phyloP scores from a whole-genome alignment of 1,284 basidiomycete genomes.

The Phellinidium pouzarii region DNA sequence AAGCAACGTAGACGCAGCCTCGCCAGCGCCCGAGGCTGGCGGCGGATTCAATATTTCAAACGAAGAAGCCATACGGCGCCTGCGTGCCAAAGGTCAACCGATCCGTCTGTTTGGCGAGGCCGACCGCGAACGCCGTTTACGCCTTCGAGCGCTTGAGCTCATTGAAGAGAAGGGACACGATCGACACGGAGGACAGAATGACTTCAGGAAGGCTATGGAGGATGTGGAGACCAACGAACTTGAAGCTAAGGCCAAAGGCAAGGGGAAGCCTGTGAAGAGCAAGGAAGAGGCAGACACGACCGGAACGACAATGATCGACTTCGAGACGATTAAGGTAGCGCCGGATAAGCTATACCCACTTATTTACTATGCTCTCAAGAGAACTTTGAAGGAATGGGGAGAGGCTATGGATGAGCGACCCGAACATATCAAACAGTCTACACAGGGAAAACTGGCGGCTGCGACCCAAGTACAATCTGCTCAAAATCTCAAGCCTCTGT shows the following conservation, averaged over 20 bases:
- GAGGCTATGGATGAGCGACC: constrained; percentile 89
- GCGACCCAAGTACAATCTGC: constrained; percentile 95
- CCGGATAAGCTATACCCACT: constrained; percentile 96
- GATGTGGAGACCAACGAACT: constrained; percentile 84
- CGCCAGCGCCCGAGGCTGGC: constrained; percentile 46
- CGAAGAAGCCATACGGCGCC: constrained; percentile 83
- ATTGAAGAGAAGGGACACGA: constrained; percentile 84
- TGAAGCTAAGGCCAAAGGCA: constrained; percentile 53
- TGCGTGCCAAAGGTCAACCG: constrained; percentile 89
- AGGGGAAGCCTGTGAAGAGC: constrained; percentile 42
- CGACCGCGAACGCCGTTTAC: constrained; percentile 86
- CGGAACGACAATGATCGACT: constrained; percentile 58
- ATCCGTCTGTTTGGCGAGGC: constrained; percentile 93
- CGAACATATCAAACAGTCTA: constrained; percentile 76
- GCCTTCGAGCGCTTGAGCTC: constrained; percentile 88
- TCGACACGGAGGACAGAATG: constrained; percentile 78
- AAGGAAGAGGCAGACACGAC: constrained; percentile 36
- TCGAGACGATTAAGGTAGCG: constrained; percentile 82
- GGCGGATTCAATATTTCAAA: constrained; percentile 82
- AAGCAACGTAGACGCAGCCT: constrained; percentile 29
- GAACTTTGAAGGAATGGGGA: constrained; percentile 92
- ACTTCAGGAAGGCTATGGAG: constrained; percentile 90
- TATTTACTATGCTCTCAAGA: constrained; percentile 95
- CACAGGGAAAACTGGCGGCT: constrained; percentile 89
- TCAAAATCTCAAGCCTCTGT: constrained; percentile 94